Evolutionary conservation across 805 yeast genomes (phyloP).

Genomic region (Saccharomycopsis sp.): DNA sequence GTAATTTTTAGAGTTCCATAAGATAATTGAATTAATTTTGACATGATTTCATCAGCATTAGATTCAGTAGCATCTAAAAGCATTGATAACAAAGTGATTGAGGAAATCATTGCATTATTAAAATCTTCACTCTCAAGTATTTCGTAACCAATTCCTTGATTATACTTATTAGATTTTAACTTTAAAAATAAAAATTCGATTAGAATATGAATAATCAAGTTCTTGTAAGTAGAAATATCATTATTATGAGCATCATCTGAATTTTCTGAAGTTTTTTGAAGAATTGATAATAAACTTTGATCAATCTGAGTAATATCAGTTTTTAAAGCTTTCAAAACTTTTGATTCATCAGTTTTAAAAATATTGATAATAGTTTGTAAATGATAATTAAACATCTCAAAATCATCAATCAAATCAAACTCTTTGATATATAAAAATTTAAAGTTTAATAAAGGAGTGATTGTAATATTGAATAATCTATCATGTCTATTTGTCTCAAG

Average conservation of each 20-base stretch:
- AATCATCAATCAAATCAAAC: conserved; percentile 41
- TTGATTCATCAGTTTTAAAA: conserved; percentile 34
- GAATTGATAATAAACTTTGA: conserved; percentile 19
- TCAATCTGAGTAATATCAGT: conserved; percentile 51
- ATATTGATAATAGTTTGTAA: conserved; percentile 43
- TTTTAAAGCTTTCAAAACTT: conserved; percentile 37
- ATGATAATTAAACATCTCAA: conserved; percentile 52
- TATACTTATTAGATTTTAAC: conserved; percentile 13
- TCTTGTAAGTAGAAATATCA: conserved; percentile 49
- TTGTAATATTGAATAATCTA: conserved; percentile 47
- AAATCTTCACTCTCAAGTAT: conserved; percentile 27
- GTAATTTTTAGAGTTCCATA: conserved; percentile 3
- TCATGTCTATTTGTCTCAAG: conserved; percentile 45
- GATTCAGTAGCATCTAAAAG: conserved; percentile 49
- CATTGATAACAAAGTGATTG: conserved; percentile 34
- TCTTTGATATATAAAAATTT: conserved; percentile 23
- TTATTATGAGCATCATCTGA: conserved; percentile 30
- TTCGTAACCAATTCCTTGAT: conserved; percentile 14
- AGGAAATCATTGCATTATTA: conserved; percentile 30
- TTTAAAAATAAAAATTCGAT: conserved; percentile 34
- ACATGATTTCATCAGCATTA: conserved; percentile 36
- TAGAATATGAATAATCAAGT: conserved; percentile 37
- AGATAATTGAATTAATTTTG: conserved; percentile 30
- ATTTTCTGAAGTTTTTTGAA: neutral
- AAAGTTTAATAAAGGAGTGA: conserved; percentile 41